A percentile compares a stretch with the other conserved stretches of the same genome.
phyloP scores from a whole-genome alignment of 164 flowering plant genomes.

The Stephania yunnanensis region DNA sequence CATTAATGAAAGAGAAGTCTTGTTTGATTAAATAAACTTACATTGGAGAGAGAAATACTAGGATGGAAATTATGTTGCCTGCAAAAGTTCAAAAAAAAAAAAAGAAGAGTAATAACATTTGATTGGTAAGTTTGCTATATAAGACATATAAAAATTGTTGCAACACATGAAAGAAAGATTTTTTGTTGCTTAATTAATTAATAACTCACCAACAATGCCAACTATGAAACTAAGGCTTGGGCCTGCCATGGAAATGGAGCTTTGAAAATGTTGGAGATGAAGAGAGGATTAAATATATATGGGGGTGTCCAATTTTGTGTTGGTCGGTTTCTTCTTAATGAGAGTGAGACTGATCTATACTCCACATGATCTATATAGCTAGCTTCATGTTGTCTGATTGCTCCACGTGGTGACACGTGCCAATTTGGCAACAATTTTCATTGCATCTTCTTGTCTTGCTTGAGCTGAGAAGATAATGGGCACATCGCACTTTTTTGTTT shows the following conservation, averaged over 20 bases:
- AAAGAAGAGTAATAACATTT: too few relatives aligned
- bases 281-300: neutral
- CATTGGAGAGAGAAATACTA: constrained; percentile 69
- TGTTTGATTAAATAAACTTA: constrained; percentile 26
- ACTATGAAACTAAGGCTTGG: constrained; percentile 42
- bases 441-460: too few relatives aligned
- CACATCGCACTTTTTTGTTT: too few relatives aligned
- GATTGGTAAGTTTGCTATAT: neutral
- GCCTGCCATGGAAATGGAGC: constrained; percentile 29
- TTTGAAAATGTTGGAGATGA: neutral
- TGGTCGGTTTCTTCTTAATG: neutral
- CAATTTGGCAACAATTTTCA: too few relatives aligned
- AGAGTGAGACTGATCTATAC: neutral
- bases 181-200: neutral
- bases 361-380: neutral
- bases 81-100: constrained; percentile 12
- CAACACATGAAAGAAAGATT: neutral
- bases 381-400: neutral
- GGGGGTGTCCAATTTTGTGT: neutral
- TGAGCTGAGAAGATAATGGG: too few relatives aligned
- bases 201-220: constrained; percentile 49
- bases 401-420: neutral
- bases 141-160: neutral
- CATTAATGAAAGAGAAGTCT: neutral
- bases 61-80: constrained; percentile 62